Evolutionary conservation across 2,329 filamentous ascomycete genomes (phyloP), one percentile per base, ranked within the genome.

Genomic region (Curvularia lunata): DNA sequence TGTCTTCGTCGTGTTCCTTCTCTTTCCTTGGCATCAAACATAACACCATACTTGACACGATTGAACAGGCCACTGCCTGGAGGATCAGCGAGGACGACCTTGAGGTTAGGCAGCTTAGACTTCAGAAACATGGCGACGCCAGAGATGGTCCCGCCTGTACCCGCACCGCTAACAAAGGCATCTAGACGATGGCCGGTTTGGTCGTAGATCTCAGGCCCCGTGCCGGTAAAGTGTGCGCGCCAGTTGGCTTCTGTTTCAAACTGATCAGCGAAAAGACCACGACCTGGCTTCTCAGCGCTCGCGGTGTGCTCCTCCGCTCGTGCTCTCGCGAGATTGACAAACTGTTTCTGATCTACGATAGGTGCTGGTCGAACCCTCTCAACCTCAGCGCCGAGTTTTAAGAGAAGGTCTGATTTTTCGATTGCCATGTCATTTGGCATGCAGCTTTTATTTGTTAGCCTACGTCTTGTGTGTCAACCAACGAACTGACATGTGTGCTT

Each of bases 11-110:
- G 84, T 12, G 94, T 98, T 4, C 95, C 95, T 81, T 99, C 95
- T 63, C 85, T 86, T 79, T 99, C 95, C 28, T 91, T 96, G 0
- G 84, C 71, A 58, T 92, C 90, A 78, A 97, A 99, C 91, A 99
- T 97, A 60, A 99, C 95, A 5, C 94, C 95, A 76, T 95, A 91
- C 67, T 90, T 90, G 64, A 99, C 84, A 72, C 91, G 90, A 80
- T 99, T 96, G 81, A 90, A 97, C 25, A 99, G 81, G 0, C 95
- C 95, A 74, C 91, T 96, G 9, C 95, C 95, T 74, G 96, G 92
- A 1, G 95, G 96, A 76, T 99, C 95, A 0, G 95, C 94, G 1
- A 99, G 86, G 1, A 98, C 87, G 30, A 98, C 81, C 62, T 84
- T 85, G 56, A 95, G 64, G 10, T 82, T 72, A 0, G 83, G 82